These are phyloP conservation scores for Myxozyma monticola DNA, from an alignment of 805 yeast species.

Conservation along the genomic window DNA sequence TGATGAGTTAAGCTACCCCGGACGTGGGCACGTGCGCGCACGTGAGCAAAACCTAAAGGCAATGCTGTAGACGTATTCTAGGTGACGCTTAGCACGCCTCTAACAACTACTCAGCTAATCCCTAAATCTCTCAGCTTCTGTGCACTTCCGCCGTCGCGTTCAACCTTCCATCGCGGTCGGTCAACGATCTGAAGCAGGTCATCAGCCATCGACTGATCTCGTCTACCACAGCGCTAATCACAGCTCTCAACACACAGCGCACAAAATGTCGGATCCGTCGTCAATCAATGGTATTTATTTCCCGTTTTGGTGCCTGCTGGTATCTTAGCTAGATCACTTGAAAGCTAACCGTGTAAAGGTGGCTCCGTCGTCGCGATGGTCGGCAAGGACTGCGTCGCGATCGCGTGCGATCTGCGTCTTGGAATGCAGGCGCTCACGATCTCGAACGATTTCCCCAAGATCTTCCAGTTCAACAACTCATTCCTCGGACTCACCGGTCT, in stretches of 20 bases:
- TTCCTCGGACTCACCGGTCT: slow-evolving; percentile 92
- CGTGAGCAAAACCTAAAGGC: too few relatives aligned
- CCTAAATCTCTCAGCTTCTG: too few relatives aligned
- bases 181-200: neutral
- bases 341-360: slow-evolving; percentile 44
- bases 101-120: too few relatives aligned
- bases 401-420: slow-evolving; percentile 90
- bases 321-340: neutral
- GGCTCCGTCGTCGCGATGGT: slow-evolving; percentile 99
- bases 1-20: too few relatives aligned
- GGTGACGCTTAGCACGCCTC: too few relatives aligned
- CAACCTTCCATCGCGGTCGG: slow-evolving; percentile 16
- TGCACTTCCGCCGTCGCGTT: too few relatives aligned
- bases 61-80: too few relatives aligned
- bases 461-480: slow-evolving; percentile 73
- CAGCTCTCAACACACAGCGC: neutral
- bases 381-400: slow-evolving; percentile 97
- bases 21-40: too few relatives aligned
- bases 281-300: slow-evolving; percentile 22
- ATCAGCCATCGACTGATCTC: slow-evolving; percentile 1
- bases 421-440: slow-evolving; percentile 94
- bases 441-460: slow-evolving; percentile 88
- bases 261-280: slow-evolving; percentile 26
- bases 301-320: neutral
- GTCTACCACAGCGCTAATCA: neutral